phyloP scores from a whole-genome alignment of 148 eudicot genomes.

The Selenicereus undatus region DNA sequence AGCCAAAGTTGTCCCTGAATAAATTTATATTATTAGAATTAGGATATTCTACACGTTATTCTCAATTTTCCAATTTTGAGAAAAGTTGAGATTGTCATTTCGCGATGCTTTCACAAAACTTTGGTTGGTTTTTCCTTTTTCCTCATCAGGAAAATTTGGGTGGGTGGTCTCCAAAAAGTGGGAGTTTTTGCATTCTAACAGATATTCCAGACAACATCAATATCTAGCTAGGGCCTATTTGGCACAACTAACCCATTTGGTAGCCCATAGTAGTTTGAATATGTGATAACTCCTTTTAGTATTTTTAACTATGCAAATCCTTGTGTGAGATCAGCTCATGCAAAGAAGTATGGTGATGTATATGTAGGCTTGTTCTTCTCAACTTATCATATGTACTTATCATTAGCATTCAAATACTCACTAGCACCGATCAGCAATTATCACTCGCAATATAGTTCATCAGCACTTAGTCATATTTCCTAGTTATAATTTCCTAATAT shows the following conservation, averaged over 20 bases:
- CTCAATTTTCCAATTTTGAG: not conserved
- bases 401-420: no score
- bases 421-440: no score
- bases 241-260: not conserved
- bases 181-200: not conserved
- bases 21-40: not conserved
- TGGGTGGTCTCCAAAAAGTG: not conserved
- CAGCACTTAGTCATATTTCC: no score
- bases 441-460: no score
- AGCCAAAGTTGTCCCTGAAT: not conserved
- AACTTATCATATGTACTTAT: no score
- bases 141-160: not conserved
- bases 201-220: not conserved
- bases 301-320: not conserved
- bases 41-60: not conserved
- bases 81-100: not conserved
- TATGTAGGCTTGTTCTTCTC: no score
- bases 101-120: not conserved
- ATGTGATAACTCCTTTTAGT: not conserved
- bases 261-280: not conserved
- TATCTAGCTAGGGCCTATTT: not conserved
- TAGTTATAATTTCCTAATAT: not conserved
- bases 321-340: no score
- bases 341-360: not conserved
- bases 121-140: not conserved